phyloP scores from a whole-genome alignment of 768 basidiomycete genomes.

The Psilocybe subaeruginosa region DNA sequence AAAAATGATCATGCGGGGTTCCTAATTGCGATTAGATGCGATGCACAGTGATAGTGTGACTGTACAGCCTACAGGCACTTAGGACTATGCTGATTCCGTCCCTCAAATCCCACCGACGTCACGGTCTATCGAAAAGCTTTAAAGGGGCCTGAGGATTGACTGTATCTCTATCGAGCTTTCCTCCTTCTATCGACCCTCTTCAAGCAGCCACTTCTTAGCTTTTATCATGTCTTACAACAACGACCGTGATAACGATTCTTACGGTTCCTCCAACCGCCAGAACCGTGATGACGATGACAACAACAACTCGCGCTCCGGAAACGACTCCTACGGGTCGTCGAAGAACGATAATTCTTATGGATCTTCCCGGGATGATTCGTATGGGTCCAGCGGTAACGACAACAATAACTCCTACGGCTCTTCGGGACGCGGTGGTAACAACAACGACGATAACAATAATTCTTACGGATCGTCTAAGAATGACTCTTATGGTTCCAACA shows the following conservation, averaged over 20 bases:
- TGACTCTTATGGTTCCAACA: slow-evolving; percentile 10
- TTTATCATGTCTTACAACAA: slow-evolving; percentile 3
- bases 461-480: slow-evolving; percentile 25
- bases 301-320: background rate
- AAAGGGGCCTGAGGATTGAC: background rate
- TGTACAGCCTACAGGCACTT: slow-evolving; percentile 13
- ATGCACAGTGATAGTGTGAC: background rate
- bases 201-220: background rate
- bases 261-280: slow-evolving; percentile 25
- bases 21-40: background rate
- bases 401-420: slow-evolving; percentile 13
- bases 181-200: background rate
- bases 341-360: slow-evolving; percentile 8
- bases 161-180: background rate
- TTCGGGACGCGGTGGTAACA: slow-evolving; percentile 3
- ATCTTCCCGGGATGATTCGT: slow-evolving; percentile 5
- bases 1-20: slow-evolving; percentile 15
- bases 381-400: slow-evolving; percentile 10
- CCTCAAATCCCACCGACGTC: background rate
- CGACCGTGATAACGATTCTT: slow-evolving; percentile 20
- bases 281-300: slow-evolving; percentile 2
- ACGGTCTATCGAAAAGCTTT: background rate
- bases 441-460: slow-evolving; percentile 25
- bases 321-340: slow-evolving; percentile 15
- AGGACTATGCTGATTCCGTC: background rate